phyloP scores from a whole-genome alignment of 106 monocot species.

The Posidonia australis region DNA sequence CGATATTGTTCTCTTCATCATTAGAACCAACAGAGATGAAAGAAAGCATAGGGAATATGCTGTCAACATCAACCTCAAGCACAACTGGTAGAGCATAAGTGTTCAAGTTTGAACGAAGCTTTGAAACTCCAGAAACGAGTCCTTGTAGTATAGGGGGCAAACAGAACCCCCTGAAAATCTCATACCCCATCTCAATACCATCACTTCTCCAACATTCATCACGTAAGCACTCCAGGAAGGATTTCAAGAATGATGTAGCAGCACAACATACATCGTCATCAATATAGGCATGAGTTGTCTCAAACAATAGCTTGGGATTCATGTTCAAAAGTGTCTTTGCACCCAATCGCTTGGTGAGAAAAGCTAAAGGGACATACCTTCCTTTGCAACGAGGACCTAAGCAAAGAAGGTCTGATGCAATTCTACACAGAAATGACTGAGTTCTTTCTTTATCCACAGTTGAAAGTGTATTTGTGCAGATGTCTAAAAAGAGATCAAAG shows the following conservation, averaged over 20 bases:
- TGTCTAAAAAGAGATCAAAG: constrained; percentile 90
- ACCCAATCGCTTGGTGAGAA: constrained; percentile 67
- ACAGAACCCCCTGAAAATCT: constrained; percentile 49
- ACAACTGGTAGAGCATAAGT: constrained; percentile 78
- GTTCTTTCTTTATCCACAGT: constrained; percentile 15
- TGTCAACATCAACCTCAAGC: constrained; percentile 78
- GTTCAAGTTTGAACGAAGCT: constrained; percentile 82
- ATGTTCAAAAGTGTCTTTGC: constrained; percentile 55
- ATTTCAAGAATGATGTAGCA: constrained; percentile 84
- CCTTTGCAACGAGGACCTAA: constrained; percentile 84
- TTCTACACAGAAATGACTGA: constrained; percentile 31
- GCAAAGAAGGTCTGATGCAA: constrained; percentile 46
- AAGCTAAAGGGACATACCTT: constrained; percentile 85
- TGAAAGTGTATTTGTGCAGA: constrained; percentile 38
- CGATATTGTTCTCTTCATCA: constrained; percentile 21
- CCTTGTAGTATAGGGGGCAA: constrained; percentile 67
- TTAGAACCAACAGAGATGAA: constrained; percentile 59
- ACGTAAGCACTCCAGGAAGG: constrained; percentile 73
- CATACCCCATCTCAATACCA: constrained; percentile 82
- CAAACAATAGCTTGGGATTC: constrained; percentile 54
- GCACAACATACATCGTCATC: constrained; percentile 96
- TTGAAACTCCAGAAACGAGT: constrained; percentile 67
- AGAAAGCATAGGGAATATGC: constrained; percentile 87
- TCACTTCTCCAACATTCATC: constrained; percentile 80
- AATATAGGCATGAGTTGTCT: constrained; percentile 58